A percentile compares a stretch with the other conserved stretches of the same genome.
These are phyloP conservation scores for Thoreauomyces humboldtii DNA, from an alignment of 192 early-diverging fungal genomes.

Conservation along the genomic window DNA sequence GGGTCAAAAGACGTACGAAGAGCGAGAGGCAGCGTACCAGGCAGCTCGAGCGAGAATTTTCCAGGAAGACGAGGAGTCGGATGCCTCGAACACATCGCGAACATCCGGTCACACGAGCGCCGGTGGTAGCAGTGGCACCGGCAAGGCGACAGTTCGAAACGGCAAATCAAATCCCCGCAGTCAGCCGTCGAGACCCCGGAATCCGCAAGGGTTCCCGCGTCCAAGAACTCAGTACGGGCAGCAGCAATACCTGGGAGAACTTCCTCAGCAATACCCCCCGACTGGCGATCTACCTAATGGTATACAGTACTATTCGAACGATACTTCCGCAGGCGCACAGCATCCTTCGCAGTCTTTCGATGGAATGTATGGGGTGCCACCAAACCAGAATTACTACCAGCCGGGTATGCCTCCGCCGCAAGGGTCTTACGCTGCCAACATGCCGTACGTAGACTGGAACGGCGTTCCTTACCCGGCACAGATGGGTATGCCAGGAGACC, in stretches of 20 bases:
- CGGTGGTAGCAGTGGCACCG: neutral
- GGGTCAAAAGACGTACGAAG: conserved; percentile 57
- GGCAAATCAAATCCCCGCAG: neutral
- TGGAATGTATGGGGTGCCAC: too few relatives aligned
- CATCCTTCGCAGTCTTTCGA: neutral
- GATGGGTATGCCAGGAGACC: neutral
- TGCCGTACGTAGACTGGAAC: neutral
- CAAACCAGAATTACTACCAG: too few relatives aligned
- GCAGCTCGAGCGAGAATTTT: conserved; percentile 71
- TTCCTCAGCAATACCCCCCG: neutral
- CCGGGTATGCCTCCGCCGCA: too few relatives aligned
- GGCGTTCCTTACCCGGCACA: neutral
- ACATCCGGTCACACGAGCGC: conserved; percentile 14
- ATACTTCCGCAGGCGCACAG: neutral
- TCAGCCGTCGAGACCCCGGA: conserved; percentile 1
- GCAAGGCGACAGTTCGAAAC: neutral
- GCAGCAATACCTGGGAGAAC: neutral
- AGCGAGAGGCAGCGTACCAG: conserved; percentile 67
- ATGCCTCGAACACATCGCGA: conserved; percentile 23
- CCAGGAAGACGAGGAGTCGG: conserved; percentile 44
- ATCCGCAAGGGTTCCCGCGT: conserved; percentile 2
- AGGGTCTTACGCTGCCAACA: too few relatives aligned
- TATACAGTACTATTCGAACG: neutral
- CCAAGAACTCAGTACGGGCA: too few relatives aligned
- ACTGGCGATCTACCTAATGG: neutral